These are phyloP conservation scores for Prunus yedoensis DNA, from an alignment of 331 rosid species.

Conservation along the genomic window DNA sequence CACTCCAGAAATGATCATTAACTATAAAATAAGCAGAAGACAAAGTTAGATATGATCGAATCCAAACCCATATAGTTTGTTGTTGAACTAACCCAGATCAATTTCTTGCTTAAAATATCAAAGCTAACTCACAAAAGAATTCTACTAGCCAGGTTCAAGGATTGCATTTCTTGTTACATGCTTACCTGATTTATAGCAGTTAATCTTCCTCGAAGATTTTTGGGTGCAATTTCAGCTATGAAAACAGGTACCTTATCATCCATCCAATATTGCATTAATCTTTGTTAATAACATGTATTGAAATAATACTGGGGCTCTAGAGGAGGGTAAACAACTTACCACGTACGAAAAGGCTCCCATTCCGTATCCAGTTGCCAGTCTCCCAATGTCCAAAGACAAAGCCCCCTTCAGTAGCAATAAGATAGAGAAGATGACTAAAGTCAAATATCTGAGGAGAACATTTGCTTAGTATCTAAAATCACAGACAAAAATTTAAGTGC, in stretches of 20 bases:
- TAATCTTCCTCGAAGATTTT: constrained; percentile 77
- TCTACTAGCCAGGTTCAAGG: neutral
- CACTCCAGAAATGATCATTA: constrained; percentile 68
- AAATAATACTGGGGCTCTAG: neutral
- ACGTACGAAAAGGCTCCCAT: constrained; percentile 95
- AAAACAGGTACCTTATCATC: constrained; percentile 73
- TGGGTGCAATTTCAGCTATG: constrained; percentile 90
- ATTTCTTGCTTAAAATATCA: neutral
- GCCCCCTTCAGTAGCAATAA: constrained; percentile 46
- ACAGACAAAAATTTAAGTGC: neutral
- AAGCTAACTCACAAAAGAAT: neutral
- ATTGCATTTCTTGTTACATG: neutral
- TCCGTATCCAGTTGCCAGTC: constrained; percentile 92
- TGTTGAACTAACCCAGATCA: neutral
- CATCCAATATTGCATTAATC: constrained; percentile 10
- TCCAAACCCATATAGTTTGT: neutral
- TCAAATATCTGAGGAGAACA: neutral
- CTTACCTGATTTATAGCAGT: constrained; percentile 84
- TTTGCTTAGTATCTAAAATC: constrained; percentile 14
- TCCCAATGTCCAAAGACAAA: constrained; percentile 70
- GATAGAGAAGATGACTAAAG: constrained; percentile 8
- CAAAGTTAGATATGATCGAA: neutral
- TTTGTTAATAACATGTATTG: neutral
- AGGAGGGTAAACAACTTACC: constrained; percentile 41
- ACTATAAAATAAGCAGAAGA: constrained; percentile 33